Percentiles rank a stretch among this genome's conserved stretches.
Evolutionary conservation across 805 yeast species (phyloP).

Genomic region (Metschnikowia chrysomelidarum): DNA sequence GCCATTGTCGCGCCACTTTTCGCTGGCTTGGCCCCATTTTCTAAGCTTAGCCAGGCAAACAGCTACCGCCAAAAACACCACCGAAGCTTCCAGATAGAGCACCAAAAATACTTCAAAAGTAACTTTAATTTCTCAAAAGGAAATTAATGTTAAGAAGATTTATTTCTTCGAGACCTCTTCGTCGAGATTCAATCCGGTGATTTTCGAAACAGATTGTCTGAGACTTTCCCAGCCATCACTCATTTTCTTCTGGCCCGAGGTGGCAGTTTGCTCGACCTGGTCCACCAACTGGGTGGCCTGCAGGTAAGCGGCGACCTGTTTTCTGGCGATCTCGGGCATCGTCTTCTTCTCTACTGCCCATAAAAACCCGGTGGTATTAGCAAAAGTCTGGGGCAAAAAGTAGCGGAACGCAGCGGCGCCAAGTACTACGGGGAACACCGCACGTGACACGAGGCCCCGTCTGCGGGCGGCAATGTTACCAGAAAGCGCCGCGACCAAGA

Average conservation of each 20-base stretch:
- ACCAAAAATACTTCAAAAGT: no score
- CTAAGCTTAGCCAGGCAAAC: no score
- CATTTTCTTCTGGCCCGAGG: slow-evolving; percentile 36
- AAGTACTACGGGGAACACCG: slow-evolving; percentile 54
- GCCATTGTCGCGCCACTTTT: no score
- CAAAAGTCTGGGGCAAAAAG: slow-evolving; percentile 71
- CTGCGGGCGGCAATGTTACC: slow-evolving; percentile 76
- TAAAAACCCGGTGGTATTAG: slow-evolving; percentile 53
- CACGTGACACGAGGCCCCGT: slow-evolving; percentile 54
- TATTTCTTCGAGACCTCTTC: slow-evolving; percentile 54
- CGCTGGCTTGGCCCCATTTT: no score
- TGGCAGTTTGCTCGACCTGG: slow-evolving; percentile 44
- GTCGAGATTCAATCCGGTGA: slow-evolving; percentile 69
- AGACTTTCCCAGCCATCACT: slow-evolving; percentile 37
- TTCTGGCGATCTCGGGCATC: slow-evolving; percentile 61
- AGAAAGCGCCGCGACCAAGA: slow-evolving; percentile 63
- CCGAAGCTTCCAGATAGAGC: no score
- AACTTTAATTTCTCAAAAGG: no score
- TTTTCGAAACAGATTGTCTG: slow-evolving; percentile 45
- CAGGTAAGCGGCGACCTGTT: slow-evolving; percentile 51
- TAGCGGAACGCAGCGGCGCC: slow-evolving; percentile 65
- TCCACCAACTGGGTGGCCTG: slow-evolving; percentile 32
- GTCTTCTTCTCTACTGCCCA: slow-evolving; percentile 60
- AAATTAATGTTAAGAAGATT: no score
- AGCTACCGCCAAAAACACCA: no score